These are phyloP conservation scores for Nakaseomyces nivariensis DNA, from an alignment of 1,139 yeast species.

Conservation along the genomic window DNA sequence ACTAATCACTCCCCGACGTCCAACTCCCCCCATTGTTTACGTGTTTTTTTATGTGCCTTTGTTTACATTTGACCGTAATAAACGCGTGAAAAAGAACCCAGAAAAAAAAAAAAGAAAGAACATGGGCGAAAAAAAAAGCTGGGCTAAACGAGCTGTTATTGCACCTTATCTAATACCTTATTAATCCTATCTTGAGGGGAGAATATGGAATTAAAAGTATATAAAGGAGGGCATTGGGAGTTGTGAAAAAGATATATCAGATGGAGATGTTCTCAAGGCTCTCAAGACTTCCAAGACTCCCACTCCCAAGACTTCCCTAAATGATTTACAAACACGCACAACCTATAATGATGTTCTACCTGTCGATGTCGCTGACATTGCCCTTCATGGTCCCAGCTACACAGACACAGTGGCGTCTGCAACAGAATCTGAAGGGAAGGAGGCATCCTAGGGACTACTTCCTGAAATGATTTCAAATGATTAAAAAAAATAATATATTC, in stretches of 20 bases:
- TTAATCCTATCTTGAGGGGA: too few relatives aligned
- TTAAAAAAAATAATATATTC: neutral
- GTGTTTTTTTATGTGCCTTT: neutral
- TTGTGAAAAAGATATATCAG: neutral
- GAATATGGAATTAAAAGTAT: too few relatives aligned
- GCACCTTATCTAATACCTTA: neutral
- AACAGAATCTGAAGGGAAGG: neutral
- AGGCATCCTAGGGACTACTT: conserved; percentile 9
- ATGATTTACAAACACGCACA: neutral
- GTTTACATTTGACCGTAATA: neutral
- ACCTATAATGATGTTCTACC: conserved; percentile 8
- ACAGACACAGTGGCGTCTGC: conserved; percentile 6
- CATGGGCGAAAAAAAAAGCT: neutral
- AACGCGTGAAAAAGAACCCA: neutral
- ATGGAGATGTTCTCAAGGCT: neutral
- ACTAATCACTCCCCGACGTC: too few relatives aligned
- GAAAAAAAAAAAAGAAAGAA: too few relatives aligned
- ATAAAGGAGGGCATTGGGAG: too few relatives aligned
- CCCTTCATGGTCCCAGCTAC: conserved; percentile 25
- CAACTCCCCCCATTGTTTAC: neutral
- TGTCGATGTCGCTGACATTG: conserved; percentile 21
- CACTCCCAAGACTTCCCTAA: too few relatives aligned
- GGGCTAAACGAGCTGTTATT: neutral
- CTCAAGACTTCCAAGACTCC: neutral
- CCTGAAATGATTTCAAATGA: neutral